These are phyloP conservation scores for Dicorynia guianensis DNA, from an alignment of 306 rosid genomes.

Conservation along the genomic window DNA sequence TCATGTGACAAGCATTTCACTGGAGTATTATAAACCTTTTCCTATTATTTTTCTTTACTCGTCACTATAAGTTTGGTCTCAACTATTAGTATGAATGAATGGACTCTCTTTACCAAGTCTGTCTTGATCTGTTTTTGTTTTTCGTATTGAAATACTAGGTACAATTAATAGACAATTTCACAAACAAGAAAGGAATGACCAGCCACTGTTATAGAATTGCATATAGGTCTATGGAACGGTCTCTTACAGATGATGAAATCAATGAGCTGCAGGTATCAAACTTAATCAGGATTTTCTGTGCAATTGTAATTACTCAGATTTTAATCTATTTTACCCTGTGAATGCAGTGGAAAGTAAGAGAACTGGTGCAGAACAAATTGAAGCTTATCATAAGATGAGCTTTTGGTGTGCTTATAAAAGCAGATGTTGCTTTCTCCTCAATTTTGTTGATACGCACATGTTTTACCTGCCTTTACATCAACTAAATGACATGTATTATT, in stretches of 20 bases:
- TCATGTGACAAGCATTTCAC: slow-evolving; percentile 10
- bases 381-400: slow-evolving; percentile 59
- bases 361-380: slow-evolving; percentile 56
- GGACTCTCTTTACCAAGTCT: no score
- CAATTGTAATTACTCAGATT: slow-evolving; percentile 2
- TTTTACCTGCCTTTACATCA: slow-evolving; percentile 13
- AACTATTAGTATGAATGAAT: no score
- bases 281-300: slow-evolving; percentile 13
- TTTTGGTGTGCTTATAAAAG: background rate
- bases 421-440: slow-evolving; percentile 26
- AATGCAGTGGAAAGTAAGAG: slow-evolving; percentile 70
- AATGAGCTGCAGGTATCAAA: slow-evolving; percentile 65
- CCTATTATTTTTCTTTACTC: background rate
- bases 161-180: slow-evolving; percentile 89
- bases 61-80: slow-evolving; percentile 6
- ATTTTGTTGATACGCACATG: slow-evolving; percentile 40
- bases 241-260: slow-evolving; percentile 94
- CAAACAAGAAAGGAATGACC: slow-evolving; percentile 96
- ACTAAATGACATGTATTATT: slow-evolving; percentile 28
- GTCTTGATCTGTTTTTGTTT: slow-evolving; percentile 25
- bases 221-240: slow-evolving; percentile 94
- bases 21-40: background rate
- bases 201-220: slow-evolving; percentile 97
- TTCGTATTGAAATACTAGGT: slow-evolving; percentile 62
- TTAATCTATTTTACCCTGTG: background rate